Base-by-base conservation (phyloP, 768 basidiomycete genomes). In the Serendipita vermifera region DNA sequence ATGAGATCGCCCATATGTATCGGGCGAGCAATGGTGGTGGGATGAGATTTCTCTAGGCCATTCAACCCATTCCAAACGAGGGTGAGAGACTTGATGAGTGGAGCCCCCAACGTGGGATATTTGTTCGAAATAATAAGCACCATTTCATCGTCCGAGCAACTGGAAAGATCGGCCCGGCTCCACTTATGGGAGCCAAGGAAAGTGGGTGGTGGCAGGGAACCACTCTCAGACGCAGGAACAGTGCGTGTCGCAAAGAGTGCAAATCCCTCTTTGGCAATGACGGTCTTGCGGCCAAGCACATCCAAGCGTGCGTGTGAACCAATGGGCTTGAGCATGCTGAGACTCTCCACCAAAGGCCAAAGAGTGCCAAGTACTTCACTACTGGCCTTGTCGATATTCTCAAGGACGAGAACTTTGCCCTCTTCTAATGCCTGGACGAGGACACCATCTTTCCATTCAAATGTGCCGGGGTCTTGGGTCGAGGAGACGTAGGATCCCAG, bases 391-490 rank as follows among this genome's bases (percentile, higher is more conserved):
- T 99, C 96, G 38, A 97, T 79, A 64, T 97, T 90, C 65, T 96
- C 83, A 41, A 99, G 77, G 7, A 98, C 81, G 2, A 98, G 74
- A 93, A 93, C 97, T 65, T 81, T 79, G 2, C 96, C 96, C 63
- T 88, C 83, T 38, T 80, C 76, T 77, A 98, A 83, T 0, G 93
- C 84, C 35, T 87, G 84, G 7, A 93, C 82, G 33, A 99, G 74
- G 0, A 92, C 83, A 4, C 96, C 96, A 60, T 97, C 92, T 69
- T 85, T 88, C 88, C 93, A 99, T 62, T 94, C 89, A 62, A 99
- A 99, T 2, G 80, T 81, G 3, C 94, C 94, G 0, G 90, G 82
- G 24, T 78, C 77, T 1, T 77, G 80, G 0, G 84, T 75, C 0
- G 94, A 96, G 1, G 94, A 94, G 2, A 90, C 74, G 58, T 98